Percentiles rank a stretch among this genome's conserved stretches.
phyloP scores from a whole-genome alignment of 176 grass and related monocot species.

The Zoysia japonica region DNA sequence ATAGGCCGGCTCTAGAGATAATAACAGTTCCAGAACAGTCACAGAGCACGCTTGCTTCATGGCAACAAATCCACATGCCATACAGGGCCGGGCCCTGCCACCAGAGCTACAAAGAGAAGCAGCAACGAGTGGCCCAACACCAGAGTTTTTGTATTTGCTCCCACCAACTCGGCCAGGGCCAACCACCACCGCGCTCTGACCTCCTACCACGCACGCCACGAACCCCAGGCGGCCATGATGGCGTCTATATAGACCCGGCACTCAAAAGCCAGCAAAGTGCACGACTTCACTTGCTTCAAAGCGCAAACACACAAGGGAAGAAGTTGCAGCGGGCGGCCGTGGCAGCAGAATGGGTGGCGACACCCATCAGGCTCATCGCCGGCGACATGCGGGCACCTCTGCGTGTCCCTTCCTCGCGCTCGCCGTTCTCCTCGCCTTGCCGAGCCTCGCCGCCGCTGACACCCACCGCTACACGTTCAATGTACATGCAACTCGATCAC shows the following conservation, averaged over 20 bases:
- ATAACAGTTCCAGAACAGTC: neutral
- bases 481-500: constrained; percentile 18
- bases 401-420: constrained; percentile 32
- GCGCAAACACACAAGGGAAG: constrained; percentile 22
- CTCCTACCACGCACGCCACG: constrained; percentile 59
- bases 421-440: constrained; percentile 47
- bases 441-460: constrained; percentile 33
- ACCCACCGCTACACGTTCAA: constrained; percentile 72
- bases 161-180: constrained; percentile 47
- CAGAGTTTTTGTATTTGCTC: constrained; percentile 24
- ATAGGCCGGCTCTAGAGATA: neutral
- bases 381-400: constrained; percentile 15
- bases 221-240: constrained; percentile 26
- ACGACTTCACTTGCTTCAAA: constrained; percentile 50
- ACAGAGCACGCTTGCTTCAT: neutral
- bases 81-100: neutral
- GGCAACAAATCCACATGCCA: neutral
- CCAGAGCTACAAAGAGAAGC: neutral
- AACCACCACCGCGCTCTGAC: constrained; percentile 53
- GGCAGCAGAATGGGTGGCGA: neutral
- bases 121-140: constrained; percentile 24
- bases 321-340: neutral
- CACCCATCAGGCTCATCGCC: neutral
- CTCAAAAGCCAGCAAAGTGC: constrained; percentile 33
- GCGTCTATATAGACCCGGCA: constrained; percentile 45